Evolutionary conservation across 2,329 filamentous ascomycete species (phyloP).

Genomic region (Ophiostoma montium): DNA sequence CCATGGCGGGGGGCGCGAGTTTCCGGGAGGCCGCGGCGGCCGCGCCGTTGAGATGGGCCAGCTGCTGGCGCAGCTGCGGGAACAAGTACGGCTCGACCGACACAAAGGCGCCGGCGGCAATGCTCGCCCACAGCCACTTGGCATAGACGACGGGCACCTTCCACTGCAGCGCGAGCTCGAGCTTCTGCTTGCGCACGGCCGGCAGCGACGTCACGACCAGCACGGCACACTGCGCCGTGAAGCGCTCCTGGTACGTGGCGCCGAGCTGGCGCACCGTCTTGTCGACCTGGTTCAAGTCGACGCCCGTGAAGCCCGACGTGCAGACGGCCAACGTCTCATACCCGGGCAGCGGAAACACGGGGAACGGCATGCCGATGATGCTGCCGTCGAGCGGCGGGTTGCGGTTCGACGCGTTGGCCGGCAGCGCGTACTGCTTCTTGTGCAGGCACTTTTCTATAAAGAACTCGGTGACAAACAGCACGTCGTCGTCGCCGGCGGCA

Average conservation of each 20-base stretch:
- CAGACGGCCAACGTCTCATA: constrained; percentile 61
- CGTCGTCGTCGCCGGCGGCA: constrained; percentile 16
- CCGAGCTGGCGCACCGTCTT: constrained; percentile 65
- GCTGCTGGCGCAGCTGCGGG: constrained; percentile 27
- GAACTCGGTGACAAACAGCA: constrained; percentile 65
- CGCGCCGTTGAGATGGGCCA: constrained; percentile 7
- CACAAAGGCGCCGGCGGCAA: constrained; percentile 39
- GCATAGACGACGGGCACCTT: constrained; percentile 66
- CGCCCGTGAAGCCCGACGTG: constrained; percentile 68
- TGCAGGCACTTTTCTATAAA: constrained; percentile 85
- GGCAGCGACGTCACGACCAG: constrained; percentile 54
- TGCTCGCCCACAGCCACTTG: constrained; percentile 76
- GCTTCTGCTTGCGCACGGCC: constrained; percentile 56
- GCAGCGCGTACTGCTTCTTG: constrained; percentile 55
- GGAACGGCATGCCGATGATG: constrained; percentile 64
- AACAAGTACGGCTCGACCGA: constrained; percentile 34
- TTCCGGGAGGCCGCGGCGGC: neutral
- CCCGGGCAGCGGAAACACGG: constrained; percentile 51
- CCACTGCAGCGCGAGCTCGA: constrained; percentile 61
- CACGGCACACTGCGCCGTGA: constrained; percentile 58
- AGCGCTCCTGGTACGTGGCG: constrained; percentile 64
- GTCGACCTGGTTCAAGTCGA: constrained; percentile 74
- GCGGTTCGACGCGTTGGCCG: constrained; percentile 36
- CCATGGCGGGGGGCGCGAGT: constrained; percentile 7
- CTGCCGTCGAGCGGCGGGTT: constrained; percentile 31